These are phyloP conservation scores for Irpex lacteus DNA, from an alignment of 1,284 basidiomycete species.

Conservation along the genomic window DNA sequence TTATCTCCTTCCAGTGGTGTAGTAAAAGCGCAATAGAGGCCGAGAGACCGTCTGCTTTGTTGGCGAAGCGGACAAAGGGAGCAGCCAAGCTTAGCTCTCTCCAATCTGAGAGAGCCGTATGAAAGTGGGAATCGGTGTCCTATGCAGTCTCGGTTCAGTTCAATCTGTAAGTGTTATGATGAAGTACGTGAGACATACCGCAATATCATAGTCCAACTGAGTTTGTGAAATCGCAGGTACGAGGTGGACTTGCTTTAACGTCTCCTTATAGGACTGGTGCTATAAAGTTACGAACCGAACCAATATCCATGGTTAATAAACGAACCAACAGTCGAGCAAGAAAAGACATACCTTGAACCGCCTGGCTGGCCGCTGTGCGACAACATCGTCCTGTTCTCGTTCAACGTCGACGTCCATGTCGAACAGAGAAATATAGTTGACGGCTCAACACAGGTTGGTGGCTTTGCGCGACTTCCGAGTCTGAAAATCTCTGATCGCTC, in stretches of 20 bases:
- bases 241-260: constrained; percentile 68
- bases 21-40: constrained; percentile 80
- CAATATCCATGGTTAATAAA: not conserved
- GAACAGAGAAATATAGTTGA: not conserved
- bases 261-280: constrained; percentile 72
- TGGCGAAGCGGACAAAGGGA: constrained; percentile 71
- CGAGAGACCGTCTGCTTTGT: constrained; percentile 57
- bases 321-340: not conserved
- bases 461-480: not conserved
- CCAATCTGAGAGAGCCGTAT: constrained; percentile 68
- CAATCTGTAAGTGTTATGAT: not conserved
- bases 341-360: constrained; percentile 33
- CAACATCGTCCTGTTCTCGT: not conserved
- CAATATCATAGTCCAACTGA: constrained; percentile 58
- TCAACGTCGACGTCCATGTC: constrained; percentile 12
- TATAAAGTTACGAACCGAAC: constrained; percentile 25
- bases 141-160: constrained; percentile 25
- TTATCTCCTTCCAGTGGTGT: constrained; percentile 73
- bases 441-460: not conserved
- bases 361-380: constrained; percentile 29
- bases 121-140: constrained; percentile 76
- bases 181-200: constrained; percentile 36
- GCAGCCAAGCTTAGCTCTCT: constrained; percentile 78
- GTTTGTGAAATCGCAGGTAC: constrained; percentile 60
- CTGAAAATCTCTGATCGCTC: not conserved